Evolutionary conservation across 331 rosid species (phyloP), one percentile per base, ranked within the genome.

Genomic region (Dryas integrifolia): DNA sequence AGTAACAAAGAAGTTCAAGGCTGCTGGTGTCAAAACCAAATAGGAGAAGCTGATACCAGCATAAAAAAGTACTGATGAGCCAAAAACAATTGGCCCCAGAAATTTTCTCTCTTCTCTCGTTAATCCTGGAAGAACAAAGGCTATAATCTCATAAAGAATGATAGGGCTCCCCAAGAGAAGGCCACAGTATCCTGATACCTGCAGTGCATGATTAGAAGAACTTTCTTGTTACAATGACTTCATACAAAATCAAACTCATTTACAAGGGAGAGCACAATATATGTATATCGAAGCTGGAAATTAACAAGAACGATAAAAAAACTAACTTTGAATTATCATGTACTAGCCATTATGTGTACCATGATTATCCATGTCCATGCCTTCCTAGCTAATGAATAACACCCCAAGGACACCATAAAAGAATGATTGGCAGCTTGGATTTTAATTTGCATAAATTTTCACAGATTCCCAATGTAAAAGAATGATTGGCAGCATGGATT

Each of bases 151-250:
- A 15, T 94, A 94, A 18, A 94, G 87, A 75, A 94, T 85, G 77
- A 94, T 7, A 13, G 98, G 98, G 81, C 97, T 94, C 81, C 96
- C 98, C 60, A 91, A 53, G 59, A 94, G 95, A 59, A 94, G 84
- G 77, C 98, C 98, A 70, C 96, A 94, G 72, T 91, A 94, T 59
- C 98, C 98, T 65, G 98, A 94, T 60, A 94, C 98, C 98, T 94
- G 88, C 79, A 83, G 56, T 45, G 53, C 74, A 82, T 11, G 59
- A 70, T 41, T 53, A 56, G 51, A 76, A 76, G 60, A 68, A 82
- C 69, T 53, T 40, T 65, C 72, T 41, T 16, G 53, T 50, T 21
- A 67, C 50, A 18, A 5, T 13, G 67, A 60, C 26, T 69, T 38
- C 24, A 11, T 26, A 8, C 39, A 12, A 9, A 48, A 69, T 3